Percentiles rank a stretch among this genome's conserved stretches.
Conservation (phyloP, 768 basidiomycete genomes). For the Pleurotus ostreatus region DNA sequence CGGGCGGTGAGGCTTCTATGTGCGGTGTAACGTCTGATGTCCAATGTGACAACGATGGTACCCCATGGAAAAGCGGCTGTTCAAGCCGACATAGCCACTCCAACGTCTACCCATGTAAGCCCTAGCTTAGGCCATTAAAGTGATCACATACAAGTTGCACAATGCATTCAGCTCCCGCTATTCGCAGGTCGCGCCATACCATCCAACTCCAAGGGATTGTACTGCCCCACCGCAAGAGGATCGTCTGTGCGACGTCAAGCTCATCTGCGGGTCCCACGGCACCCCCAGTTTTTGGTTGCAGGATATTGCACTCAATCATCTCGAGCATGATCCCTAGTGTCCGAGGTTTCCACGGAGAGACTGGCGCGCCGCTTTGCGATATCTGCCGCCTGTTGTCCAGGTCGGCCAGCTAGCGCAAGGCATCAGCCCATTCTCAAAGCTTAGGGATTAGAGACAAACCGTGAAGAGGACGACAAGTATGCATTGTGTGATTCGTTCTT, state of each 20-base stretch:
- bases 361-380: not conserved
- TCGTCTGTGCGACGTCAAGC: slow-evolving; percentile 39
- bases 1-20: slow-evolving; percentile 5
- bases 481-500: slow-evolving; percentile 29
- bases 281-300: slow-evolving; percentile 16
- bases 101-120: slow-evolving; percentile 34
- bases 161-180: slow-evolving; percentile 45
- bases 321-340: slow-evolving; percentile 39
- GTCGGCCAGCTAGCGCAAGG: slow-evolving; percentile 15
- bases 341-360: slow-evolving; percentile 39
- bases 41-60: slow-evolving; percentile 3
- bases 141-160: slow-evolving; percentile 38
- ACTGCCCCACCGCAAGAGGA: slow-evolving; percentile 58
- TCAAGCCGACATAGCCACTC: slow-evolving; percentile 49
- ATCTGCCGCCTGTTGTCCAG: not conserved
- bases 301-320: slow-evolving; percentile 37
- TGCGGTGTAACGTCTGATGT: not conserved
- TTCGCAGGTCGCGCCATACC: slow-evolving; percentile 53
- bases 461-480: slow-evolving; percentile 40
- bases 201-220: slow-evolving; percentile 64
- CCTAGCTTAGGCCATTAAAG: not conserved
- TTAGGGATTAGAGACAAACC: slow-evolving; percentile 17
- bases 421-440: not conserved
- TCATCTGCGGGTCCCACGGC: slow-evolving; percentile 15
- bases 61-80: slow-evolving; percentile 2